Evolutionary conservation across 495 filamentous ascomycete species (phyloP).

Genomic region (Aspergillus ellipticus): DNA sequence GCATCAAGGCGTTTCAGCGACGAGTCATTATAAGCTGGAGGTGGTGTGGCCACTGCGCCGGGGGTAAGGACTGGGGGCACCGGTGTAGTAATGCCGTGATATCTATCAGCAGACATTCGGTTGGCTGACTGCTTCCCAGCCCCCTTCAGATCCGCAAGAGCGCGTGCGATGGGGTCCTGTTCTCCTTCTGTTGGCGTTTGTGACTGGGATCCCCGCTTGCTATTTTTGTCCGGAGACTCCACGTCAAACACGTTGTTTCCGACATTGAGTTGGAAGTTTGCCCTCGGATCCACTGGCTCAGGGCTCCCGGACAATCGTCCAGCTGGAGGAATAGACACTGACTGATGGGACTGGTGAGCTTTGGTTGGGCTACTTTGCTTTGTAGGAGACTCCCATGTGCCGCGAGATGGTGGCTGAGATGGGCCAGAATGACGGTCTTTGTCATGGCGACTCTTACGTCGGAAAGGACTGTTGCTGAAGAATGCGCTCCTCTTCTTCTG

Average conservation of each 20-base stretch:
- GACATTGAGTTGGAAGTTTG: constrained; percentile 92
- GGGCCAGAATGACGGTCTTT: constrained; percentile 58
- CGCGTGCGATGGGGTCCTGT: constrained; percentile 85
- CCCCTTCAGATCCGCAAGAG: constrained; percentile 87
- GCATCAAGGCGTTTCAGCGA: constrained; percentile 77
- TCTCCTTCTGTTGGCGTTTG: constrained; percentile 47
- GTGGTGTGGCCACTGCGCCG: constrained; percentile 37
- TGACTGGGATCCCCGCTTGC: constrained; percentile 35
- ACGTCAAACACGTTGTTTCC: constrained; percentile 97
- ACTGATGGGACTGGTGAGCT: constrained; percentile 11
- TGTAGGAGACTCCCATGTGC: constrained; percentile 37
- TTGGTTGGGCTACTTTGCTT: constrained; percentile 35
- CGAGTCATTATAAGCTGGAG: constrained; percentile 77
- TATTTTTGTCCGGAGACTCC: constrained; percentile 66
- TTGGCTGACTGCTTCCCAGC: constrained; percentile 69
- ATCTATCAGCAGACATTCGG: constrained; percentile 89
- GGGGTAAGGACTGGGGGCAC: constrained; percentile 63
- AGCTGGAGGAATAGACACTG: constrained; percentile 5
- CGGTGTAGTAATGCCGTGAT: constrained; percentile 85
- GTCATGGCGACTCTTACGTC: constrained; percentile 83
- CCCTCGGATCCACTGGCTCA: constrained; percentile 88
- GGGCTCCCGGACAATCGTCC: constrained; percentile 55
- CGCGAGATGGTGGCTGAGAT: constrained; percentile 28
- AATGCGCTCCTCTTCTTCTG: constrained; percentile 88
- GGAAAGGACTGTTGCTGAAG: constrained; percentile 94